Base-by-base conservation (phyloP, 805 yeast genomes). In the Barnettozyma wickerhamii region DNA sequence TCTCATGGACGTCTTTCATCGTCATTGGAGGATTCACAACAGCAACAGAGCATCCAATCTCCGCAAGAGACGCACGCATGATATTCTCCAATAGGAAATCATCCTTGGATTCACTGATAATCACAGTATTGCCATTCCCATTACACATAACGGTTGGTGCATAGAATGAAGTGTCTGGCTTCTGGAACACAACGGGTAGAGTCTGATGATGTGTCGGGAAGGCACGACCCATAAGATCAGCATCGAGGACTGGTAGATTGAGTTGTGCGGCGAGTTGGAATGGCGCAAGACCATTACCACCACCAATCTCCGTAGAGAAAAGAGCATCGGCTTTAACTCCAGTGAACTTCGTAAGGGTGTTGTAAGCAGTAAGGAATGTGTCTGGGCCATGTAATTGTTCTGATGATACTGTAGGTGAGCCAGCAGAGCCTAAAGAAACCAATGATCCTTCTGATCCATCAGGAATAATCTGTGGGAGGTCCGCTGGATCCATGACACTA, bases 261-360 rank as follows among this genome's bases (percentile, higher is more conserved):
- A 59, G 38, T 35, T 43, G 38, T 6, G 45, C 35, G 2, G 54
- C 38, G 7, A 49, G 10, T 18, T 33, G 18, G 43, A 61, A 57
- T 18, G 59, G 54, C 30, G 54, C 44, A 21, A 65, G 42, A 2
- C 73, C 74, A 48, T 69, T 69, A 18, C 65, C 69, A 36, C 74
- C 74, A 27, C 74, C 74, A 41, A 69, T 68, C 48, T 69, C 74
- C 15, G 66, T 41, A 0, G 71, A 63, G 40, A 65, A 58, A 3
- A 68, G 53, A 13, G 62, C 51, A 39, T 67, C 71, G 1, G 68
- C 59, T 35, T 48, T 47, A 26, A 45, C 46, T 10, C 60, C 57
- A 17, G 52, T 41, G 42, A 55, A 64, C 18, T 59, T 54, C 17
- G 55, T 51, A 50, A 70, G 50, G 18, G 55, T 46, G 3, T 60